Conservation (phyloP, 208 protist species). For the Naegleria lovaniensis region DNA sequence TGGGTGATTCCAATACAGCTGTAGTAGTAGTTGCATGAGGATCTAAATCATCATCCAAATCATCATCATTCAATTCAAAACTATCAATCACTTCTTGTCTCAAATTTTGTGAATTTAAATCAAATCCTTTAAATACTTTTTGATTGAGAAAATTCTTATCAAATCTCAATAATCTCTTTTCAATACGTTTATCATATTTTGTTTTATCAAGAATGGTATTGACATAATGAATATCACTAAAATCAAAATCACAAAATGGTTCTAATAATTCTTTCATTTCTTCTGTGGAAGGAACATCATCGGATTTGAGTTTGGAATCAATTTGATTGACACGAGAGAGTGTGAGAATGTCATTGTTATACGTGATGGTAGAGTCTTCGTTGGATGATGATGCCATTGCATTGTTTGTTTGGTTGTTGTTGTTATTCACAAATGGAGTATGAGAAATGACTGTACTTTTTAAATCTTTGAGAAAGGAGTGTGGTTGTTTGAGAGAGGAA, state of each 20-base stretch:
- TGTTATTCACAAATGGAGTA: too few species aligned
- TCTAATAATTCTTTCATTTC: background rate
- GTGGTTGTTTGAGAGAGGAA: too few species aligned
- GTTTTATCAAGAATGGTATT: background rate
- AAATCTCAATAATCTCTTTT: background rate
- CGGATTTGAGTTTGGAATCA: background rate
- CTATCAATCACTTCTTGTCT: background rate
- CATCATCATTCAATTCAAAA: background rate
- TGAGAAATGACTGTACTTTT: too few species aligned
- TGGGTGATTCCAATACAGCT: too few species aligned
- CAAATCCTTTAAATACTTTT: background rate
- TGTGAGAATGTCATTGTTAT: background rate
- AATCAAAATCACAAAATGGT: background rate
- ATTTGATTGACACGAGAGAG: background rate
- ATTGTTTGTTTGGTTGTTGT: too few species aligned
- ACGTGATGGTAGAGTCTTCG: too few species aligned
- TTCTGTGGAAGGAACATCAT: background rate
- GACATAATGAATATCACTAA: background rate
- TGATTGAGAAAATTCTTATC: background rate
- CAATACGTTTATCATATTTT: background rate
- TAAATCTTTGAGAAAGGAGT: too few species aligned
- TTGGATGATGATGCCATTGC: too few species aligned
- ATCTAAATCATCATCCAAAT: background rate
- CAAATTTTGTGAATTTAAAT: background rate
- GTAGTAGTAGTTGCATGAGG: too few species aligned